phyloP scores from a whole-genome alignment of 768 basidiomycete species.

The Mycena rosella region DNA sequence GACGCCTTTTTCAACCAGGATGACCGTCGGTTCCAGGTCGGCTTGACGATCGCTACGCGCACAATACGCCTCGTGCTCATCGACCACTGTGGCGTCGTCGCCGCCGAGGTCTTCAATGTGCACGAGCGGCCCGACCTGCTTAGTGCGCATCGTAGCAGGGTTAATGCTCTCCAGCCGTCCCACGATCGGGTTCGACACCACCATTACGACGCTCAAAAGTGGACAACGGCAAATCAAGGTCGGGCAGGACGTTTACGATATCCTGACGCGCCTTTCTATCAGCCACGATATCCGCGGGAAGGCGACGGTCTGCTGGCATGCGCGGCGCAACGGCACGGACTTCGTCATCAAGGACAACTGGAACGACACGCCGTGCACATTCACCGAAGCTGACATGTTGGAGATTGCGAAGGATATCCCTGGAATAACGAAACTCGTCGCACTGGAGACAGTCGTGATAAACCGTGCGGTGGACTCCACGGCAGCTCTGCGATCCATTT shows the following conservation, averaged over 20 bases:
- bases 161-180: constrained; percentile 21
- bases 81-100: constrained; percentile 18
- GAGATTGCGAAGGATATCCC: constrained; percentile 22
- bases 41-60: constrained; percentile 18
- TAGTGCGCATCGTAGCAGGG: constrained; percentile 18
- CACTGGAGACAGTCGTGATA: constrained; percentile 21
- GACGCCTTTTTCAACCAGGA: constrained; percentile 27
- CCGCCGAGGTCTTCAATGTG: constrained; percentile 6
- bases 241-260: constrained; percentile 19
- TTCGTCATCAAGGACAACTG: constrained; percentile 28
- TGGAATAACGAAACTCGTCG: constrained; percentile 10
- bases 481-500: constrained; percentile 9
- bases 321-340: constrained; percentile 15
- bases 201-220: constrained; percentile 16
- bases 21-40: constrained; percentile 25
- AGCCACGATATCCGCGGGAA: constrained; percentile 20
- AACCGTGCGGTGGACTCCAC: constrained; percentile 15
- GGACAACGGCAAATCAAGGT: constrained; percentile 21
- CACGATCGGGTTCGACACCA: constrained; percentile 23
- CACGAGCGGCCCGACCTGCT: constrained; percentile 20
- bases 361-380: neutral
- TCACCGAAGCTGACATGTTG: constrained; percentile 13
- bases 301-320: constrained; percentile 24
- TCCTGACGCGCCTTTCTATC: constrained; percentile 17
- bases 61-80: constrained; percentile 12